Evolutionary conservation across 345 rosid species (phyloP).

Genomic region (Dipteronia dyeriana): DNA sequence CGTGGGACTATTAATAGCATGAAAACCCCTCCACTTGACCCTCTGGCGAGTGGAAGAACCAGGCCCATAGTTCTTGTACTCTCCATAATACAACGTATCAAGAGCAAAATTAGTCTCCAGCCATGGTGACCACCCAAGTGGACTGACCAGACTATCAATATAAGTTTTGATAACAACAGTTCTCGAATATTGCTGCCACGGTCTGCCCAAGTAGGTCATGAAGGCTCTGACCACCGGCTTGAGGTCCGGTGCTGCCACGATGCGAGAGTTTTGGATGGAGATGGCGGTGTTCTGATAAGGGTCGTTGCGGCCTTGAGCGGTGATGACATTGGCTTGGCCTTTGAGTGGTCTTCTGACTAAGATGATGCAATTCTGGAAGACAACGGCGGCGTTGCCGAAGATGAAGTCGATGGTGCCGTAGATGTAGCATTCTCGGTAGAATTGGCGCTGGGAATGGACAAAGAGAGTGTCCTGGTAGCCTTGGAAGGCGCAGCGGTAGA

Average conservation of each 20-base stretch:
- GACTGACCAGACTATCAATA: slow-evolving; percentile 46
- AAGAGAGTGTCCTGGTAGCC: slow-evolving; percentile 89
- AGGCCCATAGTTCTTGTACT: slow-evolving; percentile 70
- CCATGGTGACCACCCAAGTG: slow-evolving; percentile 79
- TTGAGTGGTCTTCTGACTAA: slow-evolving; percentile 50
- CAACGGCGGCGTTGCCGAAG: slow-evolving; percentile 87
- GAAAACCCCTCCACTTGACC: slow-evolving; percentile 75
- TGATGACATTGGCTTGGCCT: slow-evolving; percentile 70
- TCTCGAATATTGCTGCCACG: slow-evolving; percentile 73
- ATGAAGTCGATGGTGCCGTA: slow-evolving; percentile 87
- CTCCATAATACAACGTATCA: slow-evolving; percentile 64
- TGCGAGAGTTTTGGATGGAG: slow-evolving; percentile 59
- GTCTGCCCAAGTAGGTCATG: slow-evolving; percentile 69
- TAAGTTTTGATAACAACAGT: slow-evolving; percentile 56
- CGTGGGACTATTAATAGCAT: slow-evolving; percentile 44
- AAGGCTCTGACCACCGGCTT: slow-evolving; percentile 42
- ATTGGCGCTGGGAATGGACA: slow-evolving; percentile 85
- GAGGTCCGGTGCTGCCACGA: slow-evolving; percentile 62
- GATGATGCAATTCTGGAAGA: slow-evolving; percentile 73
- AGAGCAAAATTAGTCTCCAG: slow-evolving; percentile 46
- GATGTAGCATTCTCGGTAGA: slow-evolving; percentile 70
- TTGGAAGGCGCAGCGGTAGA: slow-evolving; percentile 68
- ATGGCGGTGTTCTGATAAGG: slow-evolving; percentile 79
- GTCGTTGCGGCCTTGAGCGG: slow-evolving; percentile 79
- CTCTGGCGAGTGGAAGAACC: slow-evolving; percentile 54